Percentiles rank a stretch among this genome's conserved stretches.
These are phyloP conservation scores for Hypomontagnella submonticulosa DNA, from an alignment of 495 filamentous ascomycete genomes.

Conservation along the genomic window DNA sequence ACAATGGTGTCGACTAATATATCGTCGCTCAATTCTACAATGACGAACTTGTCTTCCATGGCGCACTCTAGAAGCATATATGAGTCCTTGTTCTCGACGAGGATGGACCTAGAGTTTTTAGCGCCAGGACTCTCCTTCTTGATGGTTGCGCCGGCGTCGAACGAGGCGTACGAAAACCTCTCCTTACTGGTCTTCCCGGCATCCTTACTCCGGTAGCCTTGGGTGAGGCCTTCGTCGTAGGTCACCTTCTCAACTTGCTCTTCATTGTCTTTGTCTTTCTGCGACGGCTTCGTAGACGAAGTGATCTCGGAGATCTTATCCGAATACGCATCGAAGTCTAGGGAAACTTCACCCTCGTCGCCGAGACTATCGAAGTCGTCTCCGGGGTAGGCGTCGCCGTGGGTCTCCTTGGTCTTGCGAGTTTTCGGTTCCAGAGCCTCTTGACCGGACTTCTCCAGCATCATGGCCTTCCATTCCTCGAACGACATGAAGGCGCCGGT, in stretches of 20 bases:
- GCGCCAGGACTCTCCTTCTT: conserved; percentile 86
- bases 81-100: conserved; percentile 97
- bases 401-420: conserved; percentile 54
- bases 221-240: conserved; percentile 59
- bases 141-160: conserved; percentile 94
- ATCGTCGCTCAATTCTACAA: conserved; percentile 88
- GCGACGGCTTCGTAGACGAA: conserved; percentile 47
- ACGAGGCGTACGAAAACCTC: conserved; percentile 95
- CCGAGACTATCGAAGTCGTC: conserved; percentile 60
- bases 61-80: conserved; percentile 97
- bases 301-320: conserved; percentile 56
- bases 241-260: conserved; percentile 56
- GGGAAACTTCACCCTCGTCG: conserved; percentile 89
- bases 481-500: conserved; percentile 93
- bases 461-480: conserved; percentile 98
- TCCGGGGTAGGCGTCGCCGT: conserved; percentile 46
- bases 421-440: conserved; percentile 77
- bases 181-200: conserved; percentile 92
- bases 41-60: conserved; percentile 88
- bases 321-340: conserved; percentile 78
- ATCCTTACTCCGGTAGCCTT: conserved; percentile 80
- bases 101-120: conserved; percentile 84
- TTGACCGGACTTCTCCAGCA: conserved; percentile 86
- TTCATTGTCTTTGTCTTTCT: conserved; percentile 57
- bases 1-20: conserved; percentile 96